Evolutionary conservation across 2,329 filamentous ascomycete species (phyloP).

Genomic region (Lachnellula hyalina): DNA sequence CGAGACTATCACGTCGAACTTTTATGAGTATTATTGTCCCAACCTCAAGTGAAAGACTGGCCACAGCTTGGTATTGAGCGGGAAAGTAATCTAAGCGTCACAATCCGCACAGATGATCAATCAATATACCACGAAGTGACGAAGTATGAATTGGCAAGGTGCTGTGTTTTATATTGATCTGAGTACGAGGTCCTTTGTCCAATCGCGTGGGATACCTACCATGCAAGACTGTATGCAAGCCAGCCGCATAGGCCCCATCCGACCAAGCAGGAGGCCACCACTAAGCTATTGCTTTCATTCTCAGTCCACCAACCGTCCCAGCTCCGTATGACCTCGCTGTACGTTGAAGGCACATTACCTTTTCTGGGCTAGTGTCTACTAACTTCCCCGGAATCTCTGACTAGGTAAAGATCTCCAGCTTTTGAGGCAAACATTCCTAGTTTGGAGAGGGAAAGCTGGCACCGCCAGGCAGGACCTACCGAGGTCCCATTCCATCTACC

Average conservation of each 20-base stretch:
- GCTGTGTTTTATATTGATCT: too few relatives aligned
- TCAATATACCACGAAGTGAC: too few relatives aligned
- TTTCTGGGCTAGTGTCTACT: not conserved
- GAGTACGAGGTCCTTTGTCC: too few relatives aligned
- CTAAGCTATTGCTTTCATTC: not conserved
- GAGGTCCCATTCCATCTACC: not conserved
- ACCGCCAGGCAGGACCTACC: not conserved
- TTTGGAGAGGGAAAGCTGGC: not conserved
- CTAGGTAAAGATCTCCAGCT: not conserved
- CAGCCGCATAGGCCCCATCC: not conserved
- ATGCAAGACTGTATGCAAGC: not conserved
- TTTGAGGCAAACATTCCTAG: not conserved
- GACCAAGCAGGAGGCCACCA: not conserved
- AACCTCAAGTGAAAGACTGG: too few relatives aligned
- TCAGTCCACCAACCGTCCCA: not conserved
- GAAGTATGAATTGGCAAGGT: too few relatives aligned
- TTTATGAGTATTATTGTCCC: too few relatives aligned
- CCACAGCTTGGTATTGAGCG: too few relatives aligned
- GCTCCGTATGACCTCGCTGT: not conserved
- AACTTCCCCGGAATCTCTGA: not conserved
- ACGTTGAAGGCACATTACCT: not conserved
- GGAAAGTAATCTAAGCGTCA: too few relatives aligned
- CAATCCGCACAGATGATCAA: too few relatives aligned
- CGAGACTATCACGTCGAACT: too few relatives aligned
- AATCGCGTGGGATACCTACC: too few relatives aligned